These are phyloP conservation scores for Starmerella lactis-condensi DNA, from an alignment of 805 yeast genomes.

Conservation along the genomic window DNA sequence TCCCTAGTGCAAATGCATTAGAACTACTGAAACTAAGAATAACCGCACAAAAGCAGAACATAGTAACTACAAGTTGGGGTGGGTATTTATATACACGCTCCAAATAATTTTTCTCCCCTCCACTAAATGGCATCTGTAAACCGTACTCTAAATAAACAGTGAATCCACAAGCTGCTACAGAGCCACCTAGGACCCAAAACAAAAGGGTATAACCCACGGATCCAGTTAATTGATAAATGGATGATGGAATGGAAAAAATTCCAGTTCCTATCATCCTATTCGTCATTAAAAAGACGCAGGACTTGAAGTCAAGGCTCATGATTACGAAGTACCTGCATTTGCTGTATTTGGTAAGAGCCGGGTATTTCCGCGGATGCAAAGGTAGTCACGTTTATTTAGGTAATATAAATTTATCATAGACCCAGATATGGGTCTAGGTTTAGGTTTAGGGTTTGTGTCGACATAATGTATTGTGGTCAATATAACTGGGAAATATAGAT, in stretches of 20 bases:
- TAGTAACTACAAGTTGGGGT: constrained; percentile 32
- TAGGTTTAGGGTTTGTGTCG: no score
- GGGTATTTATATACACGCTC: constrained; percentile 41
- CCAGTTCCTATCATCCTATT: constrained; percentile 64
- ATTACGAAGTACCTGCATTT: no score
- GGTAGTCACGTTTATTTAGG: no score
- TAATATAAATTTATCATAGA: no score
- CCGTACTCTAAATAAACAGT: constrained; percentile 49
- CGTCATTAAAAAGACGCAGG: constrained; percentile 30
- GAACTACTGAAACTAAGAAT: constrained; percentile 44
- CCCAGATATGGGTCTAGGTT: no score
- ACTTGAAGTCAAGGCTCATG: no score
- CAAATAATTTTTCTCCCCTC: constrained; percentile 52
- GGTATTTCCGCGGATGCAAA: no score
- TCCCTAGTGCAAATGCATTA: constrained; percentile 47
- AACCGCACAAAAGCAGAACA: constrained; percentile 36
- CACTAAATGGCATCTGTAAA: constrained; percentile 42
- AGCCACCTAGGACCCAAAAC: constrained; percentile 45
- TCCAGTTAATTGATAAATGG: constrained; percentile 39
- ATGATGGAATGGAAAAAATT: constrained; percentile 48
- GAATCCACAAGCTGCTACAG: constrained; percentile 37
- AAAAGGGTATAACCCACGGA: constrained; percentile 39
- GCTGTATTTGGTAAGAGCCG: no score
- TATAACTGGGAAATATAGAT: no score
- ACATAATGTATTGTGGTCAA: no score